Evolutionary conservation across 331 rosid species (phyloP).

Genomic region (Telfairia occidentalis): DNA sequence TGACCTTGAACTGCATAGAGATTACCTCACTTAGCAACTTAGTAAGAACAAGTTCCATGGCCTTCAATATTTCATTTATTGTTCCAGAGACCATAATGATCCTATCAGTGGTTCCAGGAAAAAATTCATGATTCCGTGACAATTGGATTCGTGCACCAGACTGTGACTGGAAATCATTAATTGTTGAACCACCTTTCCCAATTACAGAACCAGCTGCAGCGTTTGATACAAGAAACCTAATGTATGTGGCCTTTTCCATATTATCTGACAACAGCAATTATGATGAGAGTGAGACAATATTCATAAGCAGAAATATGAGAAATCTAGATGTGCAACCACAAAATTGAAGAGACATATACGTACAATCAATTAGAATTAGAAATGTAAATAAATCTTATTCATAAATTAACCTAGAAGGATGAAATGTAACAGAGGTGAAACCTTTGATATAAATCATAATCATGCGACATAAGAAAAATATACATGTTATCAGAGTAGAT

Average conservation of each 20-base stretch:
- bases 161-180: constrained; percentile 92
- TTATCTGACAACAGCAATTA: constrained; percentile 45
- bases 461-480: neutral
- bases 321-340: constrained; percentile 1
- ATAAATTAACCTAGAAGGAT: neutral
- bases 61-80: constrained; percentile 62
- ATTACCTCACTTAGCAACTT: constrained; percentile 92
- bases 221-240: constrained; percentile 90
- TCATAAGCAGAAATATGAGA: constrained; percentile 11
- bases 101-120: constrained; percentile 96
- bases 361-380: neutral
- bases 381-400: neutral
- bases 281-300: constrained; percentile 1
- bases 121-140: constrained; percentile 92
- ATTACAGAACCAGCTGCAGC: constrained; percentile 99
- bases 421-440: neutral
- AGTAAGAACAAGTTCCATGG: constrained; percentile 77
- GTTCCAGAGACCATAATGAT: constrained; percentile 93
- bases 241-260: constrained; percentile 69
- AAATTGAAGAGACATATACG: neutral
- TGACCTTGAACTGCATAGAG: constrained; percentile 10
- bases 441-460: neutral
- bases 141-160: constrained; percentile 97
- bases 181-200: constrained; percentile 98
- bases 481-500: neutral